phyloP scores from a whole-genome alignment of 345 rosid species.

The Corchorus olitorius region DNA sequence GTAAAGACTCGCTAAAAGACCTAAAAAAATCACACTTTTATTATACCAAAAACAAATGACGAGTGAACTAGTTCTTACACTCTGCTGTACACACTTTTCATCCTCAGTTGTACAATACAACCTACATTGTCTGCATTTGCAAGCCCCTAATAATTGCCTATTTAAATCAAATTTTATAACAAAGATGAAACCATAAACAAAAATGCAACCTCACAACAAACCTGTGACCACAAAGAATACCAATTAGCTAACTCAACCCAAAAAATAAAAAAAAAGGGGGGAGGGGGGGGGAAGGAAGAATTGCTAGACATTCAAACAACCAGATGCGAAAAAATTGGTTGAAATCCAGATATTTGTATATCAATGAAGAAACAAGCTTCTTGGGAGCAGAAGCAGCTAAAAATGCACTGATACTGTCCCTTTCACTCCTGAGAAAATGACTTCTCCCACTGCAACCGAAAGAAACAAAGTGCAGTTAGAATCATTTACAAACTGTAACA shows the following conservation, averaged over 20 bases:
- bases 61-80: slow-evolving; percentile 41
- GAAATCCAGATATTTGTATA: slow-evolving; percentile 29
- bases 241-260: slow-evolving; percentile 45
- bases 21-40: slow-evolving; percentile 44
- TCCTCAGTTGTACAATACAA: slow-evolving; percentile 45
- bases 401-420: slow-evolving; percentile 90
- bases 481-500: neutral
- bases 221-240: slow-evolving; percentile 50
- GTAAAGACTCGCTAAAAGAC: neutral
- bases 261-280: neutral
- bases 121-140: slow-evolving; percentile 45
- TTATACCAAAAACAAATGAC: slow-evolving; percentile 35
- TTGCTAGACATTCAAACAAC: slow-evolving; percentile 38
- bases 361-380: slow-evolving; percentile 38
- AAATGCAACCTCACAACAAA: slow-evolving; percentile 59
- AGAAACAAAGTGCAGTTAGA: slow-evolving; percentile 20
- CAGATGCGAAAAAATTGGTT: slow-evolving; percentile 20
- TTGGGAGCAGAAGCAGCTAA: slow-evolving; percentile 89
- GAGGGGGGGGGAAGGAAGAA: neutral
- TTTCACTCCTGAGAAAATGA: slow-evolving; percentile 36
- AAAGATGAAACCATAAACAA: slow-evolving; percentile 24
- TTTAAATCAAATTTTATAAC: slow-evolving; percentile 14
- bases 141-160: slow-evolving; percentile 31
- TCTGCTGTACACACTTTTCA: slow-evolving; percentile 58
- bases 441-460: slow-evolving; percentile 40